These are phyloP conservation scores for Pyrenochaeta sp. DNA, from an alignment of 2,329 filamentous ascomycete genomes.

Conservation along the genomic window DNA sequence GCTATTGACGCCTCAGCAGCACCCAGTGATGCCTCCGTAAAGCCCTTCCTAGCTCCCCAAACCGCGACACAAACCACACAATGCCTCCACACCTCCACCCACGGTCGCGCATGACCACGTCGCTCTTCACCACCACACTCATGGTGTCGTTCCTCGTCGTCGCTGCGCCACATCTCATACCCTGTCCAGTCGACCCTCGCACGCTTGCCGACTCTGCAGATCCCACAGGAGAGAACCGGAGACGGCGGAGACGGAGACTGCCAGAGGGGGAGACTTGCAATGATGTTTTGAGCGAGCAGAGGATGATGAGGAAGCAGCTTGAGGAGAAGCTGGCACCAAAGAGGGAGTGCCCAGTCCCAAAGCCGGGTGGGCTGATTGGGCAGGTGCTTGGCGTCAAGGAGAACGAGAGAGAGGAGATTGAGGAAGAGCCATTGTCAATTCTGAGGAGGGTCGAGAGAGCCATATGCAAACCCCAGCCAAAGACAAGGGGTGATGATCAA, in stretches of 20 bases:
- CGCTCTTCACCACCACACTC: constrained; percentile 93
- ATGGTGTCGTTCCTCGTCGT: constrained; percentile 92
- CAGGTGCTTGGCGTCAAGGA: constrained; percentile 75
- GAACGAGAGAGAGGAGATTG: constrained; percentile 23
- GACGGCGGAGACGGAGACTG: constrained; percentile 54
- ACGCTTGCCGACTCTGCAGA: constrained; percentile 74
- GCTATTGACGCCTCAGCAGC: constrained; percentile 25
- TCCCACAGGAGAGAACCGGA: constrained; percentile 35
- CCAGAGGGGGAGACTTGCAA: constrained; percentile 33
- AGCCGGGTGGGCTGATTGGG: constrained; percentile 81
- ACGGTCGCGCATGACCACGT: constrained; percentile 89
- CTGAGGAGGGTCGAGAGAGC: constrained; percentile 18
- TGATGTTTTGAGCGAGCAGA: constrained; percentile 32
- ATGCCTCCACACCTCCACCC: constrained; percentile 92
- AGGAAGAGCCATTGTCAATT: constrained; percentile 21
- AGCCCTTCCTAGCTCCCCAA: constrained; percentile 22
- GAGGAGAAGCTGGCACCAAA: constrained; percentile 44
- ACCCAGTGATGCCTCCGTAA: constrained; percentile 41
- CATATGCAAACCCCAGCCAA: constrained; percentile 17
- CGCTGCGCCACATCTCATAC: constrained; percentile 85
- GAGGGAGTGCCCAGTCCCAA: constrained; percentile 91
- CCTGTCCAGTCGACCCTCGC: constrained; percentile 82
- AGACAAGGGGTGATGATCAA: constrained; percentile 16
- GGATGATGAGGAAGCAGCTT: constrained; percentile 14
- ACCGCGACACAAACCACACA: constrained; percentile 19